Base-by-base conservation (phyloP, 1,139 yeast genomes). In the Scheffersomyces parashehatae region DNA sequence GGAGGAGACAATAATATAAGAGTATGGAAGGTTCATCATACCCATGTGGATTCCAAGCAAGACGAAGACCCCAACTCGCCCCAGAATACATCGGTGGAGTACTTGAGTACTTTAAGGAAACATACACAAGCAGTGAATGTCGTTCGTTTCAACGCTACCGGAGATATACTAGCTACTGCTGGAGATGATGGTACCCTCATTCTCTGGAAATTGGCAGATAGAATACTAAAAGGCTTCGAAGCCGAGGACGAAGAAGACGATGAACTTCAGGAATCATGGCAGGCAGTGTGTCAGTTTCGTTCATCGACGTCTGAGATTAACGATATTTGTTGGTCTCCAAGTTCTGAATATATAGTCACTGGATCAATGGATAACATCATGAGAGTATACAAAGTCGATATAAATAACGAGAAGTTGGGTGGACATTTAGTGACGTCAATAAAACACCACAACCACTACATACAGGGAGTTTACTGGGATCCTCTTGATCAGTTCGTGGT, bases 401-500 rank as follows among this genome's bases (percentile, higher is more conserved):
- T 28, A 4, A 14, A 12, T 3, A 24, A 38, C 3, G 42, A 24
- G 3, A 52, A 49, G 28, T 55, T 65, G 1, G 70, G 76, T 1
- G 95, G 93, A 0, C 72, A 74, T 37, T 77, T 85, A 53, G 73
- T 88, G 1, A 68, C 77, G 11, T 83, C 84, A 44, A 68, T 86
- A 39, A 78, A 82, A 3, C 89, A 88, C 51, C 98, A 93, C 62
- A 69, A 71, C 32, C 97, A 91, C 59, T 91, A 88, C 56, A 95
- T 93, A 2, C 99, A 93, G 64, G 99, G 99, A 3, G 93, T 93
- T 3, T 76, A 85, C 0, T 93, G 98, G 98, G 99, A 93, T 61
- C 99, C 99, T 3, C 58, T 71, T 45, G 82, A 85, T 46, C 82
- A 85, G 55, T 89, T 65, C 54, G 64, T 93, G 14, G 89, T 91